Base-by-base conservation (phyloP, 305 asterid genomes). In the Ilex paraguariensis region DNA sequence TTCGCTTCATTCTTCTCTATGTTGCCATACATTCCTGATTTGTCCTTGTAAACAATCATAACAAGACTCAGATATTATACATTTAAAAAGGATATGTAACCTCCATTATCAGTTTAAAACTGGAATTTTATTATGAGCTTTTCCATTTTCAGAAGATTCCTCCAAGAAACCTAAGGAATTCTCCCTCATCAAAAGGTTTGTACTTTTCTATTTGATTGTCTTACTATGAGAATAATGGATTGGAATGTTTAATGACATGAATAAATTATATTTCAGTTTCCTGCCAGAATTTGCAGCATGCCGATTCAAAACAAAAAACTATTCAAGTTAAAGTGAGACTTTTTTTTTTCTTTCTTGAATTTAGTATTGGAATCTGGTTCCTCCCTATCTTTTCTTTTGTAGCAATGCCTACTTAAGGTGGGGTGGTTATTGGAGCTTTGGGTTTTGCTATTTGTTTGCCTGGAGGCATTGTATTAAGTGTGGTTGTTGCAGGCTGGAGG, bases 91-190 rank as follows among this genome's bases (percentile, higher is more conserved):
- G 40, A 3, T 61, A 42, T 60, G 66, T 60, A 67, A 31, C 54
- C 28, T 56, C 63, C 40, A 17, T 62, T 55, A 44, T 56, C 17
- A 60, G 6, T 66, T 57, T 65, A 63, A 64, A 17, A 6, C 56
- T 52, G 12, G 54, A 45, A 45, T 49, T 49, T 49, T 11, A 5
- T 7, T 49, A 36, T 55, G 53, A 45, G 54, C 71, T 60, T 57
- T 17, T 63, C 61, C 59, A 55, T 73, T 75, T 70, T 72, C 82
- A 76, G 87, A 73, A 68, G 69, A 75, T 21, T 21, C 28, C 58
- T 4, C 56, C 56, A 14, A 52, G 31, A 52, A 52, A 52, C 30
- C 31, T 7, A 5, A n/a, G 56, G 31, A 52, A 52, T 52, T 52
- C 56, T 5, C 53, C 53, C 53, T 52, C 56, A 16, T 3, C 56